phyloP scores from a whole-genome alignment of 2,329 filamentous ascomycete species.

The Exserohilum rostratum region DNA sequence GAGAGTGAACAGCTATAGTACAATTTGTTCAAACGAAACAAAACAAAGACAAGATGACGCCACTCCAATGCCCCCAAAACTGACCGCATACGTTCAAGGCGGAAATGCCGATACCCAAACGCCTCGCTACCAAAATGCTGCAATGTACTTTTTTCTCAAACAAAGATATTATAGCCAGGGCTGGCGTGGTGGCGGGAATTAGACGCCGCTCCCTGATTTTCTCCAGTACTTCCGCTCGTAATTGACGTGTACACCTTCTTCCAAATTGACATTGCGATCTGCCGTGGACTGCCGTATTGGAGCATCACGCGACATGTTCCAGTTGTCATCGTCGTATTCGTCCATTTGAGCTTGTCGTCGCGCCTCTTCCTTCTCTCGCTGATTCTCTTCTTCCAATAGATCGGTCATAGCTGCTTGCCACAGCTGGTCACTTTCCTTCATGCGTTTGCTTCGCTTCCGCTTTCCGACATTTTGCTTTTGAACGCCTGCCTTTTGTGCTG shows the following conservation, averaged over 20 bases:
- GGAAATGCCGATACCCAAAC: conserved; percentile 39
- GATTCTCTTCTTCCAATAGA: conserved; percentile 52
- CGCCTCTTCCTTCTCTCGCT: conserved; percentile 33
- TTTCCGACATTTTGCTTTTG: conserved; percentile 43
- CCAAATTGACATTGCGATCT: conserved; percentile 37
- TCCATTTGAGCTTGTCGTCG: conserved; percentile 24
- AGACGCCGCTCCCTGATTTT: conserved; percentile 47
- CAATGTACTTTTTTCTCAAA: conserved; percentile 13
- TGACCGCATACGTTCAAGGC: conserved; percentile 19
- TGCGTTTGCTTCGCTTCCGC: conserved; percentile 49
- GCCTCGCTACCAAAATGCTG: conserved; percentile 49
- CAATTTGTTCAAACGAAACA: conserved; percentile 17
- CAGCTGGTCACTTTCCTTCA: conserved; percentile 55
- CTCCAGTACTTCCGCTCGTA: conserved; percentile 66
- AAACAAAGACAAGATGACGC: conserved; percentile 19
- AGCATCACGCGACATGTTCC: conserved; percentile 27
- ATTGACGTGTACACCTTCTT: conserved; percentile 59
- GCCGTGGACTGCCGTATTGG: conserved; percentile 40
- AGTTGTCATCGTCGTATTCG: conserved; percentile 27
- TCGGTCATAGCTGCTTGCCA: conserved; percentile 63
- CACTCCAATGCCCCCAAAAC: conserved; percentile 27
- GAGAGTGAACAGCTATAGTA: conserved; percentile 17
- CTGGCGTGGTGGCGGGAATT: conserved; percentile 6
- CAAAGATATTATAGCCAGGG: background rate
- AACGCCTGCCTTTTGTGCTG: conserved; percentile 55